Evolutionary conservation across 1,284 basidiomycete genomes (phyloP).

Genomic region (Cryptococcus sp.): DNA sequence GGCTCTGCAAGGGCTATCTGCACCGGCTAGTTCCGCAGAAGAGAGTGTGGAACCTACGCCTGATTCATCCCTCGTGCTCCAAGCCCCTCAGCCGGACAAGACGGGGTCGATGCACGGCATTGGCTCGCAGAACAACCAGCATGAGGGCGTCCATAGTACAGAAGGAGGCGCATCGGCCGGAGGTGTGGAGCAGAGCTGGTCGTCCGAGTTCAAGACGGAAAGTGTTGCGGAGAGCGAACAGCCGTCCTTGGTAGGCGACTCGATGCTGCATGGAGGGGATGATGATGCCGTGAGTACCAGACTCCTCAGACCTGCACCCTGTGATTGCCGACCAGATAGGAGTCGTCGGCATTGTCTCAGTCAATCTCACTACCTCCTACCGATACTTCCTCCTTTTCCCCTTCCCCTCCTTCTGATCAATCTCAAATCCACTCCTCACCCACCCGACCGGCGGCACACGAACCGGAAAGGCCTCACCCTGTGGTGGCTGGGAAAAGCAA

Average conservation of each 20-base stretch:
- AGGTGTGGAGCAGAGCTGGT: slow-evolving; percentile 29
- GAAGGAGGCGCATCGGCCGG: too few relatives aligned
- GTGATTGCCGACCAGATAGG: slow-evolving; percentile 11
- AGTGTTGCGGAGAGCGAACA: slow-evolving; percentile 11
- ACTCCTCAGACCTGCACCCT: neutral
- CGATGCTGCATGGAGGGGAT: slow-evolving; percentile 16
- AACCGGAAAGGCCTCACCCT: slow-evolving; percentile 1
- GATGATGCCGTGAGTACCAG: slow-evolving; percentile 34
- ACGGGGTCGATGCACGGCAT: neutral
- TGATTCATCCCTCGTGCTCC: slow-evolving; percentile 23
- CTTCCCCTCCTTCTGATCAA: slow-evolving; percentile 31
- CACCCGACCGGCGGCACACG: slow-evolving; percentile 19
- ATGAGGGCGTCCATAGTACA: neutral
- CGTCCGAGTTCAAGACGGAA: slow-evolving; percentile 24
- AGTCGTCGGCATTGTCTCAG: slow-evolving; percentile 36
- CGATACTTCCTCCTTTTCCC: slow-evolving; percentile 31
- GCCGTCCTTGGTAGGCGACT: slow-evolving; percentile 2
- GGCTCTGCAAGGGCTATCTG: slow-evolving; percentile 27
- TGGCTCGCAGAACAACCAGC: neutral
- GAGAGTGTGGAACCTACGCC: slow-evolving; percentile 9
- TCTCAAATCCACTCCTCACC: slow-evolving; percentile 14
- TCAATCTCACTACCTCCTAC: slow-evolving; percentile 42
- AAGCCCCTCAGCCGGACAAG: slow-evolving; percentile 1
- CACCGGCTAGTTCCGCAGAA: slow-evolving; percentile 4
- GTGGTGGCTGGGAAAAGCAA: slow-evolving; percentile 26